Base-by-base conservation (phyloP, 2,329 filamentous ascomycete genomes). In the Fusarium sublunatum region DNA sequence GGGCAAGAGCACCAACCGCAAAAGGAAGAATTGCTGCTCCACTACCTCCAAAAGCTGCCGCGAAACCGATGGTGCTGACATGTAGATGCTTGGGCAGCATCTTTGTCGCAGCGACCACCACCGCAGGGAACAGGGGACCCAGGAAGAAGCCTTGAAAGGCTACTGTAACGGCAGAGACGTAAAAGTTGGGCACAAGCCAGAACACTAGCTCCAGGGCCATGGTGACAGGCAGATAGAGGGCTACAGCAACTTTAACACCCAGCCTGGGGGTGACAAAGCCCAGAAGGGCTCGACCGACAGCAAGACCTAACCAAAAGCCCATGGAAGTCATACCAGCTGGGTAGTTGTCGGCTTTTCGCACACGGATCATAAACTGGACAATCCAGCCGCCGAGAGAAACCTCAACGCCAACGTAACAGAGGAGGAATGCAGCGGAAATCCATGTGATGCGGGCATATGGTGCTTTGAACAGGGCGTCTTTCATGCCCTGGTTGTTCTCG, bases 311-410 rank as follows among this genome's bases (percentile, higher is more conserved):
- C 91, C 91, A 95, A 75, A 93, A 94, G 0, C 91, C 91, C 2
- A 90, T 92, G 0, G 88, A 88, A 0, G 87, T 87, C 81, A 94
- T 90, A 9, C 91, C 91, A 25, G 87, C 87, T 0, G 86, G 85
- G 65, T 93, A 93, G 0, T 85, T 77, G 4, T 79, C 82, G 1
- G 87, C 90, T n/a, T 87, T 75, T 6, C 92, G 85, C 6, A 92
- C 88, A 31, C 86, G 83, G 25, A 92, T 87, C 90, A 95, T 94
- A 74, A 95, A 94, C 6, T 88, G 87, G 48, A 93, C 89, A 53
- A 95, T 91, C 92, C 91, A 95, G 6, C 91, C 91, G 19, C 90
- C 90, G 1, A 93, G 82, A 0, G 88, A 87, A 40, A 91, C 89
- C 74, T 95, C 91, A 2, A 88, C 81, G 7, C 92, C 91, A 1